phyloP scores from a whole-genome alignment of 176 grass and related monocot species.

The Raddia distichophylla region DNA sequence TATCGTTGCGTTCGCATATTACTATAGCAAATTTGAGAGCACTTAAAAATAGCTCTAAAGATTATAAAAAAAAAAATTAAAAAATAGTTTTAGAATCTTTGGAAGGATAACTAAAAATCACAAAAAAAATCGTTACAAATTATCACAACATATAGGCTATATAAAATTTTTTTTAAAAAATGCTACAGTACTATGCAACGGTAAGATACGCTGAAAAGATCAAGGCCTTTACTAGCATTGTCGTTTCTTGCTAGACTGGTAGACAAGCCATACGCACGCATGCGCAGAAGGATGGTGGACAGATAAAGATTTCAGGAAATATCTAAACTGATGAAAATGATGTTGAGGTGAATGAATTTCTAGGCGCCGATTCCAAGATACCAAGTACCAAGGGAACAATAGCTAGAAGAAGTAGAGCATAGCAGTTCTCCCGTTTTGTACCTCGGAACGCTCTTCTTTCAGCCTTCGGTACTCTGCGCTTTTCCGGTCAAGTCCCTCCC shows the following conservation, averaged over 20 bases:
- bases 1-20: too few relatives aligned
- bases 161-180: too few relatives aligned
- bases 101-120: too few relatives aligned
- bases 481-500: slow-evolving; percentile 85
- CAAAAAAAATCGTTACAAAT: too few relatives aligned
- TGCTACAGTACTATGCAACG: too few relatives aligned
- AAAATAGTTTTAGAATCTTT: too few relatives aligned
- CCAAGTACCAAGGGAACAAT: neutral
- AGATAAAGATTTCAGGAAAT: slow-evolving; percentile 6
- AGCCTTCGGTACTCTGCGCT: slow-evolving; percentile 66
- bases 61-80: too few relatives aligned
- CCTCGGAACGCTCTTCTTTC: slow-evolving; percentile 92
- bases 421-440: slow-evolving; percentile 38
- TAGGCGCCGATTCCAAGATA: slow-evolving; percentile 15
- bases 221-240: neutral
- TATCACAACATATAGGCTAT: too few relatives aligned
- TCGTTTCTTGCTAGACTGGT: neutral
- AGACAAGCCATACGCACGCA: slow-evolving; percentile 13
- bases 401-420: neutral
- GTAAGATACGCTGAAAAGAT: too few relatives aligned
- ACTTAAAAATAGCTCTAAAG: too few relatives aligned
- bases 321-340: neutral
- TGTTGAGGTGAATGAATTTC: neutral
- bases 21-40: too few relatives aligned
- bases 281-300: neutral